These are phyloP conservation scores for Citrus reticulata DNA, from an alignment of 345 rosid species.

Conservation along the genomic window DNA sequence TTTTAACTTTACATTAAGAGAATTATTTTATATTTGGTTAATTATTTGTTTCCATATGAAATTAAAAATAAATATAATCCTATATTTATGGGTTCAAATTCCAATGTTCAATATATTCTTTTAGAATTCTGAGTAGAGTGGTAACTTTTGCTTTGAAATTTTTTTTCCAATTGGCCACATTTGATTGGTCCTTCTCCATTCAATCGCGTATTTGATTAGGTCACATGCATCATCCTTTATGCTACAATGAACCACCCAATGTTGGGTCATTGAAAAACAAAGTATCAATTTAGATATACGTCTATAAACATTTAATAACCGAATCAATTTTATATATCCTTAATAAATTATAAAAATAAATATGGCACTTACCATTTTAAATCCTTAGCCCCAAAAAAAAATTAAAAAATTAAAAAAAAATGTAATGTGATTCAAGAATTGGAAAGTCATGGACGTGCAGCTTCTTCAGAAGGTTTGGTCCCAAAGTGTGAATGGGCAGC, in stretches of 20 bases:
- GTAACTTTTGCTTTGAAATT: background rate
- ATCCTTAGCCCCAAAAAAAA: background rate
- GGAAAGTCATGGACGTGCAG: background rate
- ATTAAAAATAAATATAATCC: no score
- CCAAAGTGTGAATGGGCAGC: background rate
- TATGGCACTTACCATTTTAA: background rate
- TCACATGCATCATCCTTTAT: background rate
- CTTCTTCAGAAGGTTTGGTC: background rate
- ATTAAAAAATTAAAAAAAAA: no score
- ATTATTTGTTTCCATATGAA: background rate
- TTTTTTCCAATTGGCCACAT: background rate
- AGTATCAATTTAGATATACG: background rate
- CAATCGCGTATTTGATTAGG: background rate
- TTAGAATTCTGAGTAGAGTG: background rate
- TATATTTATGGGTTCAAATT: background rate
- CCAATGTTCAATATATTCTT: background rate
- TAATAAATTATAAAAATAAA: background rate
- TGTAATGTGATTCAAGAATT: background rate
- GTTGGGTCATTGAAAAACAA: background rate
- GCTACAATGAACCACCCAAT: background rate
- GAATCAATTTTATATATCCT: background rate
- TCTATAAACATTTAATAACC: background rate
- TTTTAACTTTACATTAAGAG: background rate
- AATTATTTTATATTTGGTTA: background rate
- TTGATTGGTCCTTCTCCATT: background rate